Evolutionary conservation across 164 flowering plant species (phyloP), one percentile per base, ranked within the genome.

Genomic region (Hamamelis virginiana): DNA sequence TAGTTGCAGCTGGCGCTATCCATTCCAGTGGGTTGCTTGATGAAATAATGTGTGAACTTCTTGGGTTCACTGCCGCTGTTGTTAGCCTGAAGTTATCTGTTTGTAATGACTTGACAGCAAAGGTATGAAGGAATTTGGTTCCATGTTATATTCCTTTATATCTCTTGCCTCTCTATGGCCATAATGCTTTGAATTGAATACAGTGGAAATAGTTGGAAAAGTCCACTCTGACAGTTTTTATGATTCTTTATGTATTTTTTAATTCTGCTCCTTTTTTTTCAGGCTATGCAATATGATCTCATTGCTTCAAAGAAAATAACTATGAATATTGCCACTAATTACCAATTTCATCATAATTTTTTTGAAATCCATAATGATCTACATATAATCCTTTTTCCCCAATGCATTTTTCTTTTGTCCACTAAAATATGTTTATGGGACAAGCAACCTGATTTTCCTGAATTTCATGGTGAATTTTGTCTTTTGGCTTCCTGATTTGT

Each of bases 1-100:
- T 96, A 78, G 86, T 84, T 70, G 89, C 87, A 25, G 95, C 92
- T 62, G 86, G 86, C 28, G 91, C 91, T 44, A 72, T 89, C 62
- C 75, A 75, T 58, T 85, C 86, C 56, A 74, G 72, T 71, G 89
- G 80, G 26, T 44, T 80, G 47, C 68, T 80, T 69, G 90, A 92
- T 82, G 88, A 85, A 56, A 80, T 91, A 60, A 70, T 85, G 26
- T 52, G 59, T 75, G 86, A 76, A 71, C 85, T 93, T 74, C 86
- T 96, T 71, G 76, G 79, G 12, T 87, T 88, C 45, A 68, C 74
- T 67, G 72, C 80, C 64, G 65, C 68, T 66, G 45, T 83, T 56
- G 70, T 85, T 53, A 64, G 65, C 69, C 21, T 78, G 66, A 88
- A 81, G 60, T 74, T 75, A 19, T 33, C 80, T 64, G 89, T 81